Percentiles rank a stretch among this genome's conserved stretches.
Conservation (phyloP, 306 rosid genomes). For the Spatholobus suberectus region DNA sequence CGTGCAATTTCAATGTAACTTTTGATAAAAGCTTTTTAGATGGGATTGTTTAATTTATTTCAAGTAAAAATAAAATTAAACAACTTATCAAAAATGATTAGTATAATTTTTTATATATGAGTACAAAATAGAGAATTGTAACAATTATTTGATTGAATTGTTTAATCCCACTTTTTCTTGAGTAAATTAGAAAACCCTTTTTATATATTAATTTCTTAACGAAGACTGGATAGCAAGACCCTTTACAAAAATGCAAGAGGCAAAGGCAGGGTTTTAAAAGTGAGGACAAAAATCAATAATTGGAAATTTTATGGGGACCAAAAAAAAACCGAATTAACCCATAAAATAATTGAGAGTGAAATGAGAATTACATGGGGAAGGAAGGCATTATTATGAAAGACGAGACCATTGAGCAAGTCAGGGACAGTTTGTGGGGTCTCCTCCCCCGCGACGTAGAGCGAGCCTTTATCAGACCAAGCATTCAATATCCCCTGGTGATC, state of each 20-base stretch:
- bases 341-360: not conserved
- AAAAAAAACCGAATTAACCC: not conserved
- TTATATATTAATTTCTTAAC: too few species aligned
- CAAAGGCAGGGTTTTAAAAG: not conserved
- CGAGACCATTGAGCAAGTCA: constrained; percentile 44
- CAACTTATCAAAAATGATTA: too few species aligned
- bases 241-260: not conserved
- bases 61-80: too few species aligned
- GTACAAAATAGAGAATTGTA: too few species aligned
- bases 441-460: constrained; percentile 65
- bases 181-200: too few species aligned
- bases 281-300: not conserved
- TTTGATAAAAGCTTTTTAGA: too few species aligned
- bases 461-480: constrained; percentile 90
- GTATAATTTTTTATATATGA: too few species aligned
- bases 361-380: constrained; percentile 51
- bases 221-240: too few species aligned
- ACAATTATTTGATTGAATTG: too few species aligned
- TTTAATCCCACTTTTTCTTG: too few species aligned
- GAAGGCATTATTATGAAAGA: constrained; percentile 21
- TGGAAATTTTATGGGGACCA: not conserved
- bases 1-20: too few species aligned
- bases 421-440: constrained; percentile 74
- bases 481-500: constrained; percentile 81
- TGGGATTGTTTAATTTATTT: too few species aligned